Evolutionary conservation across 2,329 filamentous ascomycete genomes (phyloP).

Genomic region (Aspergillus glaucus): DNA sequence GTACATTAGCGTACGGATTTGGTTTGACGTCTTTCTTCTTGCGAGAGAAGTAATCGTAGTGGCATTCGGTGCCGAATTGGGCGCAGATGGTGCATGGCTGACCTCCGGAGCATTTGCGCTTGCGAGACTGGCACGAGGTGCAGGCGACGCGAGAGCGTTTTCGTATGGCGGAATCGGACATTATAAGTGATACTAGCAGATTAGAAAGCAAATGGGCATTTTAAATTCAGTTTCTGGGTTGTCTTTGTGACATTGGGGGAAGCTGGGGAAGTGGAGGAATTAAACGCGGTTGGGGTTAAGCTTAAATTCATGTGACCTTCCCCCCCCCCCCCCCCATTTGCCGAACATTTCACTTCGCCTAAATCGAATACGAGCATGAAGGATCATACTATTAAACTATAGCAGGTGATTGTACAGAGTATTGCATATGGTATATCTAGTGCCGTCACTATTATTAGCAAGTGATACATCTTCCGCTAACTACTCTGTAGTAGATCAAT

Average conservation of each 20-base stretch:
- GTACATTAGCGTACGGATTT: conserved; percentile 12
- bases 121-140: conserved; percentile 49
- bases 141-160: conserved; percentile 44
- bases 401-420: no score
- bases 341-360: neutral
- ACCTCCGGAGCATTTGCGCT: conserved; percentile 51
- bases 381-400: no score
- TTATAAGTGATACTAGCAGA: conserved; percentile 4
- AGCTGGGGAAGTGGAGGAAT: neutral
- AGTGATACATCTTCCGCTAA: no score
- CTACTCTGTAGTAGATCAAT: conserved; percentile 5
- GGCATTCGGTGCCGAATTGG: conserved; percentile 50
- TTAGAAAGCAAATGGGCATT: neutral
- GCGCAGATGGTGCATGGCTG: conserved; percentile 50
- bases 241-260: neutral
- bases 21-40: conserved; percentile 25
- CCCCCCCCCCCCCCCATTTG: neutral
- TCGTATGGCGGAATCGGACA: conserved; percentile 23
- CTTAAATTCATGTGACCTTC: neutral
- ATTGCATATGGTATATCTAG: no score
- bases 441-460: no score
- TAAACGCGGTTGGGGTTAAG: neutral
- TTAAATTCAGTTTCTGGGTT: neutral
- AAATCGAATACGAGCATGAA: no score
- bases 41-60: conserved; percentile 35